phyloP scores from a whole-genome alignment of 495 filamentous ascomycete species.

The Penicillium coprophilum region DNA sequence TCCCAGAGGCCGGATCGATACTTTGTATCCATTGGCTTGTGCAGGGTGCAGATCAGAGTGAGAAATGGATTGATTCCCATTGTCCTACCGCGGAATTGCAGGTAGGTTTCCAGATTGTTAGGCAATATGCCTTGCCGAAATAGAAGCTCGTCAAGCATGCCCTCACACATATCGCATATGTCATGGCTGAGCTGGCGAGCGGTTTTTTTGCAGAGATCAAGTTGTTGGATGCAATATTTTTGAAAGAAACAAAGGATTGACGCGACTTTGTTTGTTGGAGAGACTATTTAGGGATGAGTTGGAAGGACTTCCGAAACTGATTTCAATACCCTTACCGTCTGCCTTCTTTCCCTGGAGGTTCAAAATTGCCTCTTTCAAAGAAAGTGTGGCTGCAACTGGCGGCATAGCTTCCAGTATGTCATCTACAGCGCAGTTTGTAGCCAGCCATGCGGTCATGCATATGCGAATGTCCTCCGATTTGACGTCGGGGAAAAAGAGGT shows the following conservation, averaged over 20 bases:
- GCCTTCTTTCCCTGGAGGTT: neutral
- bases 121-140: neutral
- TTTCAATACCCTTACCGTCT: neutral
- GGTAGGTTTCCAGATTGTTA: neutral
- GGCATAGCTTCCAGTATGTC: slow-evolving; percentile 4
- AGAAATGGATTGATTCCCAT: slow-evolving; percentile 9
- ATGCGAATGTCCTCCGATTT: neutral
- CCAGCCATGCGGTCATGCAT: slow-evolving; percentile 6
- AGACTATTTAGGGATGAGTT: neutral
- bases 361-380: slow-evolving; percentile 2
- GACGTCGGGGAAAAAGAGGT: slow-evolving; percentile 1
- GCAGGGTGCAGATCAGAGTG: slow-evolving; percentile 2
- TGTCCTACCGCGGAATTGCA: neutral
- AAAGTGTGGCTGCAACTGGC: neutral
- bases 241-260: slow-evolving; percentile 1
- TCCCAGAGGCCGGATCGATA: neutral
- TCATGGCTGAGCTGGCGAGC: neutral
- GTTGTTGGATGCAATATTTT: neutral
- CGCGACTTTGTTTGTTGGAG: neutral
- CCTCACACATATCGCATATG: slow-evolving; percentile 8
- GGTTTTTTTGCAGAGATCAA: neutral
- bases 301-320: neutral
- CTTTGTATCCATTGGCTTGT: neutral
- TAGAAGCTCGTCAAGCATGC: neutral
- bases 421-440: slow-evolving; percentile 3